Evolutionary conservation across 1,139 yeast species (phyloP), one percentile per base, ranked within the genome.

Genomic region (Pneumocystis murina): DNA sequence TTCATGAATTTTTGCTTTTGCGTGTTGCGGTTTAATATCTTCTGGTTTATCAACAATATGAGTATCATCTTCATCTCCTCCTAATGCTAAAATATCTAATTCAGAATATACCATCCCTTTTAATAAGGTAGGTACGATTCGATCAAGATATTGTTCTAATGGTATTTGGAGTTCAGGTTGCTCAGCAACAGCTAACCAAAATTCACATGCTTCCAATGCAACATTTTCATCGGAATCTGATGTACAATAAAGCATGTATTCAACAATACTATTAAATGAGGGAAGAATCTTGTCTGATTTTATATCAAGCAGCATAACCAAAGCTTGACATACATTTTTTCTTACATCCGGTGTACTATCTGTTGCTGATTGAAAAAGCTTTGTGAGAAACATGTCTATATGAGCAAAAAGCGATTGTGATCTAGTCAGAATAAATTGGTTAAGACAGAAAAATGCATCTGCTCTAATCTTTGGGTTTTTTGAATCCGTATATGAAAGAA

Each of bases 121-220:
- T 62, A 94, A 78, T 59, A 92, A 76, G 1, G 85, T 83, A 0
- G 97, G 97, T 38, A 92, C 74, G 30, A 92, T 82, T 24, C 76
- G 74, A 14, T 79, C 76, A 63, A 94, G 77, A 69, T 82, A 82
- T 1, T 86, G 84, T 61, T 74, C 75, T 16, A 70, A 66, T 58
- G 71, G 68, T 43, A 71, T 68, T 16, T 68, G 68, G 28, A 72
- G 68, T 14, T 70, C 69, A 57, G 71, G 72, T 65, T 87, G 79
- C 14, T 89, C 86, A 0, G 95, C 84, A 65, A 92, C 78, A 1
- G 87, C 84, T 63, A 92, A 79, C 67, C 94, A 77, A 70, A 92
- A 90, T 75, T 92, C 98, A 74, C 96, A 89, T 1, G 96, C 97
- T 72, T 90, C 96, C 62, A 90, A 77, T 0, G 96, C 87, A 57